Percentiles rank a stretch among this genome's conserved stretches.
Conservation (phyloP, 345 rosid species). For the Microthlaspi erraticum region DNA sequence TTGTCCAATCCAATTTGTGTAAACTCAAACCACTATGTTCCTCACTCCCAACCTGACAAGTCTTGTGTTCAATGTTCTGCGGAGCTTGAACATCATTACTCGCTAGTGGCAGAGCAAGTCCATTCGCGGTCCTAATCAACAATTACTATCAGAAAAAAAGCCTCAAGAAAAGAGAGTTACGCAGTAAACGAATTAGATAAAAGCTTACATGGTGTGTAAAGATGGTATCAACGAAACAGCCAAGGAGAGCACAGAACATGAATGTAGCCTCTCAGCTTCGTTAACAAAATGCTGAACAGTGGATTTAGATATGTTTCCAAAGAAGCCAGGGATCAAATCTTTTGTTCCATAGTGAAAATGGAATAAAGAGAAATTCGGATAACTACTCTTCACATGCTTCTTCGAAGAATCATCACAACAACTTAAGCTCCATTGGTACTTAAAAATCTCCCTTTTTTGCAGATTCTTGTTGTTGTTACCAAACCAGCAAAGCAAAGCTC, state of each 20-base stretch:
- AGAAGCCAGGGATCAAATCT: constrained; percentile 36
- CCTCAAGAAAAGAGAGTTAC: background rate
- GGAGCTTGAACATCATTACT: constrained; percentile 47
- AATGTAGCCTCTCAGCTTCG: constrained; percentile 67
- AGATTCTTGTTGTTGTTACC: no score
- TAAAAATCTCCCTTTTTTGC: no score
- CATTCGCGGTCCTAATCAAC: constrained; percentile 57
- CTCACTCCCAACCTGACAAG: constrained; percentile 58
- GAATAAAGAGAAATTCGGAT: constrained; percentile 44
- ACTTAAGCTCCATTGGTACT: constrained; percentile 40
- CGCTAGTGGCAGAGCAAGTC: constrained; percentile 51
- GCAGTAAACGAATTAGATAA: background rate
- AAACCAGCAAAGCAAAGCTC: constrained; percentile 61
- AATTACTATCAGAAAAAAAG: background rate
- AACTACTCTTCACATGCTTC: constrained; percentile 46
- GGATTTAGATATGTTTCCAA: constrained; percentile 55
- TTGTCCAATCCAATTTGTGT: constrained; percentile 58
- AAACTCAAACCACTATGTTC: constrained; percentile 54
- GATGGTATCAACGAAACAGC: constrained; percentile 74
- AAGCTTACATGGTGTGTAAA: constrained; percentile 62
- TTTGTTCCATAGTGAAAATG: constrained; percentile 39
- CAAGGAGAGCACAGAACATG: constrained; percentile 63
- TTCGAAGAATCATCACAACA: constrained; percentile 43
- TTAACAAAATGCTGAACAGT: constrained; percentile 53
- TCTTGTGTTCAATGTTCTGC: constrained; percentile 52